phyloP scores from a whole-genome alignment of 73 alveolate species.

The Durusdinium trenchii region DNA sequence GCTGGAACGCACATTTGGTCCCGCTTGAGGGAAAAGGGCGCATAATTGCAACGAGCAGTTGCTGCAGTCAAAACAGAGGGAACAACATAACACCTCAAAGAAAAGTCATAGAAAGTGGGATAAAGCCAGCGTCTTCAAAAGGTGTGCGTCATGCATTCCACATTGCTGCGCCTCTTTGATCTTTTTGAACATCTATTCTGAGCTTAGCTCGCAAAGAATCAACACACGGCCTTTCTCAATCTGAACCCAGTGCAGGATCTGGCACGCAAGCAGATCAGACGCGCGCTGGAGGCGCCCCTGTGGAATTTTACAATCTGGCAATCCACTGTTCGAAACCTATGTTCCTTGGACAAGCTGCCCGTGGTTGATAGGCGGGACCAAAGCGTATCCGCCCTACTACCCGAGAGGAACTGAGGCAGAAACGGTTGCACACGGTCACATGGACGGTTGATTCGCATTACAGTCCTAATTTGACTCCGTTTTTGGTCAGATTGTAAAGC shows the following conservation, averaged over 20 bases:
- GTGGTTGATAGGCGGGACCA: constrained; percentile 54
- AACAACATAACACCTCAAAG: too few relatives aligned
- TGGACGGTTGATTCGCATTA: not conserved
- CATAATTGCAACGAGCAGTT: too few relatives aligned
- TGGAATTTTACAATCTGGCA: not conserved
- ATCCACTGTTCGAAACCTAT: not conserved
- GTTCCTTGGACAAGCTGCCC: not conserved
- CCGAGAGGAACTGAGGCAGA: constrained; percentile 69
- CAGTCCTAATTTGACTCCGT: not conserved
- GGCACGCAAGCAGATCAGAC: constrained; percentile 69
- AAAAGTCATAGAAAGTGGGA: too few relatives aligned
- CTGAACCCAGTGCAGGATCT: constrained; percentile 34
- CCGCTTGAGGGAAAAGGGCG: constrained; percentile 32
- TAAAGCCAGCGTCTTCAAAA: too few relatives aligned
- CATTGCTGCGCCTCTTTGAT: not conserved
- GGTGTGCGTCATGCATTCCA: not conserved
- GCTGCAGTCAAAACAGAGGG: too few relatives aligned
- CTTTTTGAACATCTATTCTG: too few relatives aligned
- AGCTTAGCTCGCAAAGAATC: too few relatives aligned
- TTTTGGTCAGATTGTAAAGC: not conserved
- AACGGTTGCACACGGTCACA: too few relatives aligned
- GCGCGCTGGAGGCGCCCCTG: constrained; percentile 55
- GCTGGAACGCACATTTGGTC: constrained; percentile 58
- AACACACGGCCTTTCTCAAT: too few relatives aligned
- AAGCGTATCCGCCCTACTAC: constrained; percentile 91